Evolutionary conservation across 2,329 filamentous ascomycete species (phyloP), one percentile per base, ranked within the genome.

Genomic region (Verticillium isaacii): DNA sequence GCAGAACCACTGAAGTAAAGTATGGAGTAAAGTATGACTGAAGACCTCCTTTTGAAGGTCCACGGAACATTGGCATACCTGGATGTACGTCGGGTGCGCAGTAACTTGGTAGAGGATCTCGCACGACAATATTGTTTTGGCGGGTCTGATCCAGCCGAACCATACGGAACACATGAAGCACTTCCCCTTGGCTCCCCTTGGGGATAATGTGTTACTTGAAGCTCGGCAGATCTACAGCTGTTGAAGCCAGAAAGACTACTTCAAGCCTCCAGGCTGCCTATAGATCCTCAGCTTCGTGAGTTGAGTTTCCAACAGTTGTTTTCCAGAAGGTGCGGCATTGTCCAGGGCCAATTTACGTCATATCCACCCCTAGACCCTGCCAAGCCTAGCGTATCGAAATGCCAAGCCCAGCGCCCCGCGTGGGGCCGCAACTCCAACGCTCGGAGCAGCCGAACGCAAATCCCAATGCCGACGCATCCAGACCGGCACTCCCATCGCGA

Each of bases 401-500:
- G 45, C 45, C 19, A 23, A 23, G 19, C 45, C 2, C 8, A 50
- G 19, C 45, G 19, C 45, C 45, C 45, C 45, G 45, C 45, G 45
- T 50, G 45, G 45, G n/a, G 45, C 45, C 45, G 45, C 45, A 50
- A 50, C 45, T 50, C 9, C 45, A 50, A 50, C 45, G 45, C 45
- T 50, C 45, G 45, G 45, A 11, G 45, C 45, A 50, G 19, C 45
- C 45, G 45, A 50, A 50, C 19, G 58, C 57, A 59, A 32, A 34
- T 45, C 15, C 34, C 23, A 32, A 37, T 59, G 58, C 58, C 58
- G 58, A 59, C 58, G 45, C 39, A 54, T 59, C 58, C 58, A 59
- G 58, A 59, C 41, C 37, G 14, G 29, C 25, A 12, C 58, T n/a
- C 23, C 45, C 37, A 50, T 55, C 41, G 32, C 58, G 41, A 59